Percentiles rank a stretch among this genome's conserved stretches.
Conservation (phyloP, 345 rosid species). For the Ailanthus altissimus region DNA sequence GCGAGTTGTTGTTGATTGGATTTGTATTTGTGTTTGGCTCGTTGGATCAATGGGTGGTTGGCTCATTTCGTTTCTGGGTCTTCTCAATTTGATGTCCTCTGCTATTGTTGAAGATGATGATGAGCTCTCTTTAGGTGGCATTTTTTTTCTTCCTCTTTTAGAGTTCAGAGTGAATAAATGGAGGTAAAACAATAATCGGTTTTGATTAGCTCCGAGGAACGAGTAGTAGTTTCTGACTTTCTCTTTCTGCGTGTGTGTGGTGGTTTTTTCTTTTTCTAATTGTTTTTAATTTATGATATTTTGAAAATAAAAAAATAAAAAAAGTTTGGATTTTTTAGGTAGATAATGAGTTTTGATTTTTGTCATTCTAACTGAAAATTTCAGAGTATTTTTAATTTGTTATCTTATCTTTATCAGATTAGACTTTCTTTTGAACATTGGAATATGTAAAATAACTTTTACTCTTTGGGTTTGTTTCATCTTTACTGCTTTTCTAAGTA, state of each 20-base stretch:
- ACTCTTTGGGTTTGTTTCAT: conserved; percentile 19
- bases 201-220: not conserved
- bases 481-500: not conserved
- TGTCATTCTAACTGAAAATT: conserved; percentile 11
- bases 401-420: conserved; percentile 5
- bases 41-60: conserved; percentile 23
- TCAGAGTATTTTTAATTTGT: not conserved
- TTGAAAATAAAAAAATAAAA: no score
- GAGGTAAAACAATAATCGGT: not conserved
- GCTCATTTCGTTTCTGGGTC: conserved; percentile 49
- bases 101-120: conserved; percentile 42
- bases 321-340: conserved; percentile 30
- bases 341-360: conserved; percentile 28
- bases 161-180: not conserved
- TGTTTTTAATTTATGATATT: no score
- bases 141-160: conserved; percentile 28
- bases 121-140: conserved; percentile 48
- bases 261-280: no score
- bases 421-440: conserved; percentile 19
- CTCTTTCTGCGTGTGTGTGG: not conserved
- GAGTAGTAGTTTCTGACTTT: not conserved
- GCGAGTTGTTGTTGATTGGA: conserved; percentile 43
- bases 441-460: conserved; percentile 24
- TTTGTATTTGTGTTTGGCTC: conserved; percentile 33
- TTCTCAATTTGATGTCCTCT: conserved; percentile 50